A percentile compares a stretch with the other conserved stretches of the same genome.
Conservation (phyloP, 169 alveolate genomes). For the Eimeria maxima region DNA sequence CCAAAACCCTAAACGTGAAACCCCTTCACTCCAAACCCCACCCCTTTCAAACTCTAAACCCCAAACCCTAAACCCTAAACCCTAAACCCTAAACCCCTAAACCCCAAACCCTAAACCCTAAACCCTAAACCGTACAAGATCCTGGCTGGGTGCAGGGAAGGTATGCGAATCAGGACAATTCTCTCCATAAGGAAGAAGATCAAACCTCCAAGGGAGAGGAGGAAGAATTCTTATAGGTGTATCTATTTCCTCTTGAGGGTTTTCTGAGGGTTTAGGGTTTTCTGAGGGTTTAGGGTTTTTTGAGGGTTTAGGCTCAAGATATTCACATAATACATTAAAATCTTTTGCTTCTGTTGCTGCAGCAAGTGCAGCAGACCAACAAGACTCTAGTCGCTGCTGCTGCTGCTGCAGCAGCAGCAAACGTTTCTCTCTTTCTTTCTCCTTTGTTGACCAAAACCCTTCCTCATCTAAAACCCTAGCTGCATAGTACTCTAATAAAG, state of each 20-base stretch:
- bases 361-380: conserved; percentile 1
- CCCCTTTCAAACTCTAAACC: not conserved
- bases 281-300: not conserved
- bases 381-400: not conserved
- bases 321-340: not conserved
- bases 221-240: not conserved
- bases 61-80: not conserved
- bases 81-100: not conserved
- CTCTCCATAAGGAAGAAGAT: conserved; percentile 93
- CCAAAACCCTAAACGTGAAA: too few relatives aligned
- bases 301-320: not conserved
- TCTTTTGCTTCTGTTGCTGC: conserved; percentile 29
- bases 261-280: not conserved
- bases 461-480: conserved; percentile 91
- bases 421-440: not conserved
- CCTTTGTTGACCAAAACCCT: conserved; percentile 90
- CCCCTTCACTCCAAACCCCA: too few relatives aligned
- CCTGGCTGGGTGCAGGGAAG: conserved; percentile 91
- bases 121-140: conserved; percentile 73
- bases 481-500: conserved; percentile 87
- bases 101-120: not conserved
- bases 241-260: not conserved
- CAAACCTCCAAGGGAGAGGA: conserved; percentile 87
- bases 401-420: conserved; percentile 70
- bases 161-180: conserved; percentile 90